Conservation (phyloP, 179 eudicot species). For the Amaranthus tricolor region DNA sequence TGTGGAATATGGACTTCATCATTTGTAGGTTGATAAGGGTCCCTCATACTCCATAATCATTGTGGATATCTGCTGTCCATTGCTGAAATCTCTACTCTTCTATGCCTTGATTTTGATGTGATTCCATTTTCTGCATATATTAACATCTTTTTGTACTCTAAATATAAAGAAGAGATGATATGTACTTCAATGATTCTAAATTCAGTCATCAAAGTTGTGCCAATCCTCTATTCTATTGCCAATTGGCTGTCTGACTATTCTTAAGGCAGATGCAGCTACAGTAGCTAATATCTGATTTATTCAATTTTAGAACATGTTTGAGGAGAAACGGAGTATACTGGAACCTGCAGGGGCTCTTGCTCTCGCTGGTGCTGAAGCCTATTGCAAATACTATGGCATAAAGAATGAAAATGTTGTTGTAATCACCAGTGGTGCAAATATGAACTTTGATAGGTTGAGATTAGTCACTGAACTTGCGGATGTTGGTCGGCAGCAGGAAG, state of each 20-base stretch:
- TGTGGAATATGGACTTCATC: neutral
- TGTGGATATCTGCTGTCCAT: neutral
- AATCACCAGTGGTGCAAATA: slow-evolving; percentile 93
- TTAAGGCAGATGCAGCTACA: neutral
- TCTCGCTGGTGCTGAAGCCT: slow-evolving; percentile 99
- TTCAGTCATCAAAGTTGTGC: neutral
- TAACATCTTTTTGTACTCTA: no score
- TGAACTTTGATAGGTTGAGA: slow-evolving; percentile 95
- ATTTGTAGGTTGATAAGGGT: neutral
- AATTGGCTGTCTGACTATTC: neutral
- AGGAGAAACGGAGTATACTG: slow-evolving; percentile 95
- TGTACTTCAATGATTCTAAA: neutral
- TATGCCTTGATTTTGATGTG: neutral
- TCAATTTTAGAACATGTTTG: slow-evolving; percentile 81
- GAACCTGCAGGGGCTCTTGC: slow-evolving; percentile 99
- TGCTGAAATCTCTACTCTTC: neutral
- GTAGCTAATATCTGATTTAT: slow-evolving; percentile 7
- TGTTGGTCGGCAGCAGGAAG: slow-evolving; percentile 94
- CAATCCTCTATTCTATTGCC: neutral
- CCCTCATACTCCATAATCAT: neutral
- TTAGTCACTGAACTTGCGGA: slow-evolving; percentile 95
- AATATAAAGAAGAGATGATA: neutral
- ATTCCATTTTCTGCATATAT: neutral
- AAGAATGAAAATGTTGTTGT: slow-evolving; percentile 82
- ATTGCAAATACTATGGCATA: slow-evolving; percentile 88